Base-by-base conservation (phyloP, 2,329 filamentous ascomycete species). In the Zalaria obscura region DNA sequence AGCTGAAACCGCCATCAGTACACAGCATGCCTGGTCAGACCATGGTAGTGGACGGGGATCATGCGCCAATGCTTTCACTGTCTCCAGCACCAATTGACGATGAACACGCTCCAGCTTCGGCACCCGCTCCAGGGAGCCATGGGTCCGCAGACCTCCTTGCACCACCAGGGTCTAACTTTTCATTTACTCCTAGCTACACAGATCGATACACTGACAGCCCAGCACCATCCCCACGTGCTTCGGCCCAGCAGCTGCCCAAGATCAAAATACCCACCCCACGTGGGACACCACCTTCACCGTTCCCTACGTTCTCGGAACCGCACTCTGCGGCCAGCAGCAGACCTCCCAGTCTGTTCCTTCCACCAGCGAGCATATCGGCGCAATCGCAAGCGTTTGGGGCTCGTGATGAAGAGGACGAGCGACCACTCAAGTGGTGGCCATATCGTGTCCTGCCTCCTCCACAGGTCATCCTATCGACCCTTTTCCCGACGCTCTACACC, bases 401-500 rank as follows among this genome's bases (percentile, higher is more conserved):
- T 48, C 52, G 58, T 41, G 42, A 65, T 54, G 40, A 70, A 61
- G 25, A 43, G 25, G 41, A 40, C 26, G 29, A 27, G 10, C 63
- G 59, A 40, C 60, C 60, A 4, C 66, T 83, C 2, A 70, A 60
- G 36, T 93, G 86, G 81, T 95, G 88, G 87, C 87, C 87, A 2
- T 83, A 87, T 56, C 67, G 64, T 4, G 50, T 83, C 18, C 63
- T 93, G 4, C 84, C 87, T 3, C 66, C 83, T 7, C 85, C 86
- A 2, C 71, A 82, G 43, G 64, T 81, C 5, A 66, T 96, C 9
- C 59, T 78, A 10, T 72, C 76, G 10, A 88, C 83, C 0, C 62
- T 98, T 0, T 94, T 96, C 50, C 91, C 91, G 1, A 95, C 89
- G 0, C 63, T 98, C 27, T 80, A 78, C 48, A 78, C 73, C 26